phyloP scores from a whole-genome alignment of 176 grass and related monocot species.

The Musa acuminata region DNA sequence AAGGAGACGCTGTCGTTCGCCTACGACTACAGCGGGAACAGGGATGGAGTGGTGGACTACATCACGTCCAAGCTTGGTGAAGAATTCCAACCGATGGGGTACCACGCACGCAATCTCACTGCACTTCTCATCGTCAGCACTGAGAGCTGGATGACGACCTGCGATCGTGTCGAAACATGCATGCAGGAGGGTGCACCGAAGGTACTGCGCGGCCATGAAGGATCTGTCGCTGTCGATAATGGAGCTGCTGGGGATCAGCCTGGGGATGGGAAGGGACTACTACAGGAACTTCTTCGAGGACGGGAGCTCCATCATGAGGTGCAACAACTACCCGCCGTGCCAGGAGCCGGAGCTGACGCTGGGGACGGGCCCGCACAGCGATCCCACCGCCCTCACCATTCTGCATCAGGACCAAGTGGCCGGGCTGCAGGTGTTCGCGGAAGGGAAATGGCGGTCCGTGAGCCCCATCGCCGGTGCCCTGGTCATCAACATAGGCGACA shows the following conservation, averaged over 20 bases:
- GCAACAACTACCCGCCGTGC: slow-evolving; percentile 91
- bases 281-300: slow-evolving; percentile 79
- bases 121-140: too few species aligned
- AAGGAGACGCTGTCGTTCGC: slow-evolving; percentile 94
- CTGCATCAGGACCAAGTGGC: slow-evolving; percentile 76
- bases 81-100: slow-evolving; percentile 59
- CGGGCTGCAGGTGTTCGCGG: slow-evolving; percentile 77
- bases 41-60: slow-evolving; percentile 47
- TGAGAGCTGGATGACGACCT: background rate
- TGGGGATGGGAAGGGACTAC: slow-evolving; percentile 47
- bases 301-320: slow-evolving; percentile 78
- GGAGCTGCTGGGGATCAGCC: slow-evolving; percentile 76
- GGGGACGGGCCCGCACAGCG: slow-evolving; percentile 76
- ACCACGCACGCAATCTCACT: too few species aligned
- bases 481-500: slow-evolving; percentile 94
- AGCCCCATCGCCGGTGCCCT: slow-evolving; percentile 53
- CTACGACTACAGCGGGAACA: slow-evolving; percentile 28
- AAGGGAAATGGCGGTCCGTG: slow-evolving; percentile 60
- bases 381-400: slow-evolving; percentile 86
- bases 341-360: slow-evolving; percentile 81
- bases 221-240: slow-evolving; percentile 64
- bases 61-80: slow-evolving; percentile 56
- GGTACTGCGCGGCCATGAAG: slow-evolving; percentile 73
- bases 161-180: background rate
- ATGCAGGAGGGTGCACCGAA: slow-evolving; percentile 56